phyloP scores from a whole-genome alignment of 176 grass and related monocot genomes.

The Eleusine indica region DNA sequence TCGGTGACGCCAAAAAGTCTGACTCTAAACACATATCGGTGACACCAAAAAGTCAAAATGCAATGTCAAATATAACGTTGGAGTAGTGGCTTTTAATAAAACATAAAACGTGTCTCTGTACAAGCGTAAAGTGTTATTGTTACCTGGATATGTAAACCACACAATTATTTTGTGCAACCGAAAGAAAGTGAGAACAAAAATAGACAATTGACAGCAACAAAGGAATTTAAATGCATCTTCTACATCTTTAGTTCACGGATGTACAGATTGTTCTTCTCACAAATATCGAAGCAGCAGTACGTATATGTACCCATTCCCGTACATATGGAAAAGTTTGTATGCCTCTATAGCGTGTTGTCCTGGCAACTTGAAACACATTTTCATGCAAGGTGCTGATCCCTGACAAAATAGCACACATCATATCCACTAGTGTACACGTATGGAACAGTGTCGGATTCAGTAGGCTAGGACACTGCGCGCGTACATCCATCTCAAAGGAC shows the following conservation, averaged over 20 bases:
- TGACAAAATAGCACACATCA: conserved; percentile 31
- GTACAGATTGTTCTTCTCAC: not conserved
- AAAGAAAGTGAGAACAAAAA: not conserved
- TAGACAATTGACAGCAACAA: not conserved
- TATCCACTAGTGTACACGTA: conserved; percentile 26
- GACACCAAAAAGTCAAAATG: too few relatives aligned
- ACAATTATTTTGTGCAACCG: not conserved
- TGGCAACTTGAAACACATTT: not conserved
- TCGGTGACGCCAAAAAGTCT: too few relatives aligned
- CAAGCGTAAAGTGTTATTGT: too few relatives aligned
- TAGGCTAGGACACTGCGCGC: conserved; percentile 4
- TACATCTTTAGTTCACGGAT: not conserved
- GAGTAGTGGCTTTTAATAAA: too few relatives aligned
- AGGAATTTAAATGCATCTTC: not conserved
- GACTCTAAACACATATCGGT: too few relatives aligned
- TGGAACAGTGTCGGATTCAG: conserved; percentile 15
- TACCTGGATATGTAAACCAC: not conserved
- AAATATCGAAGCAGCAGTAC: not conserved
- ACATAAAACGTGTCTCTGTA: too few relatives aligned
- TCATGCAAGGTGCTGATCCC: conserved; percentile 17
- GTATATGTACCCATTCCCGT: not conserved
- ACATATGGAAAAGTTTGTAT: not conserved
- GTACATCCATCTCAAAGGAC: conserved; percentile 12
- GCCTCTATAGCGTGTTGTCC: not conserved
- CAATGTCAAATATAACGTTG: too few relatives aligned